Conservation (phyloP, 2,329 filamentous ascomycete genomes). For the Epichloe sylvatica region DNA sequence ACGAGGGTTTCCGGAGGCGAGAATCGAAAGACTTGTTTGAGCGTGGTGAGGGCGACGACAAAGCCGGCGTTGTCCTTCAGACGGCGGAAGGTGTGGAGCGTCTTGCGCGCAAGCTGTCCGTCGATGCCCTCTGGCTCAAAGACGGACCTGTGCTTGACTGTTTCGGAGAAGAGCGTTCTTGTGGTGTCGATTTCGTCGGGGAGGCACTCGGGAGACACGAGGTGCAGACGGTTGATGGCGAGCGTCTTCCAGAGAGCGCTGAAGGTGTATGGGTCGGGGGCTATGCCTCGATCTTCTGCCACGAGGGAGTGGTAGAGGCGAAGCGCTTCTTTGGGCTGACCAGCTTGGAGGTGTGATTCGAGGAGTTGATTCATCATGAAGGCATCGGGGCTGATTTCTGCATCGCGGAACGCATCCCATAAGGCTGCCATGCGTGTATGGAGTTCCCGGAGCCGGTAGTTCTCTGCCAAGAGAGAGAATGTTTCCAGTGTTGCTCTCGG, state of each 20-base stretch:
- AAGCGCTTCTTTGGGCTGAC: slow-evolving; percentile 39
- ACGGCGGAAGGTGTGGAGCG: slow-evolving; percentile 37
- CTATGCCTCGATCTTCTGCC: slow-evolving; percentile 27
- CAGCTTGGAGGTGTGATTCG: slow-evolving; percentile 48
- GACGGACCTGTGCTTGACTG: slow-evolving; percentile 32
- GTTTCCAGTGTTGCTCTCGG: slow-evolving; percentile 61
- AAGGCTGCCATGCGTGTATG: slow-evolving; percentile 44
- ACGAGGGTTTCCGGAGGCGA: slow-evolving; percentile 30
- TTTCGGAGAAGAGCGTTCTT: slow-evolving; percentile 32
- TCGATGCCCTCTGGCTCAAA: slow-evolving; percentile 31
- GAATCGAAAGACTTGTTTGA: slow-evolving; percentile 30
- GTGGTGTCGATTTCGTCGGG: slow-evolving; percentile 20
- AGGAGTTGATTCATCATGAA: slow-evolving; percentile 73
- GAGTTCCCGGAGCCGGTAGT: slow-evolving; percentile 51
- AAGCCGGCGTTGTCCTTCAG: slow-evolving; percentile 30
- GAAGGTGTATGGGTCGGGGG: slow-evolving; percentile 56
- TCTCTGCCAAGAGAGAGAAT: slow-evolving; percentile 59
- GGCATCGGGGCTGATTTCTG: slow-evolving; percentile 53
- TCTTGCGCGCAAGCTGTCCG: slow-evolving; percentile 32
- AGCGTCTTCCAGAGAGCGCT: slow-evolving; percentile 51
- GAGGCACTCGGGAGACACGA: slow-evolving; percentile 17
- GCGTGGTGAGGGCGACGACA: slow-evolving; percentile 29
- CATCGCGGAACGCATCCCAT: slow-evolving; percentile 46
- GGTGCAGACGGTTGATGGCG: slow-evolving; percentile 33
- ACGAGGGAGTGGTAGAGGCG: slow-evolving; percentile 42